Evolutionary conservation across 306 rosid genomes (phyloP).

Genomic region (Lablab purpureus): DNA sequence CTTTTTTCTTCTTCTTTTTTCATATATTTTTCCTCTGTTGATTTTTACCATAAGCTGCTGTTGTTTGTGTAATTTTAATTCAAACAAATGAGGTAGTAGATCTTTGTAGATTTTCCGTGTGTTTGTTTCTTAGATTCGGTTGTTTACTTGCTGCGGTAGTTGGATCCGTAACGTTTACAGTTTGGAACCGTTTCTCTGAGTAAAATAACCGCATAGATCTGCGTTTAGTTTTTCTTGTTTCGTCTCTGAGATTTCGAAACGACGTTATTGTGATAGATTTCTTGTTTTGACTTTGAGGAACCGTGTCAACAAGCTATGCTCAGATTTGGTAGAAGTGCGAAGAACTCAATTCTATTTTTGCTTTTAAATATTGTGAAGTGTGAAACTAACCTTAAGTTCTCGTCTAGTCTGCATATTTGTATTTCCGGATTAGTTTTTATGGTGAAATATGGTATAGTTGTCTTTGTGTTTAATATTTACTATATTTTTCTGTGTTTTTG

Average conservation of each 20-base stretch:
- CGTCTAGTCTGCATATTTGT: conserved; percentile 1
- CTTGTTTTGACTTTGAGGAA: background rate
- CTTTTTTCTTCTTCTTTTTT: background rate
- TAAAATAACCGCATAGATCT: conserved; percentile 43
- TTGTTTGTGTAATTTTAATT: background rate
- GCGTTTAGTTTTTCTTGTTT: background rate
- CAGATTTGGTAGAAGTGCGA: conserved; percentile 8
- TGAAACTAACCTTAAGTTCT: background rate
- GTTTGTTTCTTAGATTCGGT: conserved; percentile 13
- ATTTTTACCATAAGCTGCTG: background rate
- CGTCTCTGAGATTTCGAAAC: background rate
- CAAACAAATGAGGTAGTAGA: background rate
- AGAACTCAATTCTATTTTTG: background rate
- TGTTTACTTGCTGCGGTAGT: conserved; percentile 31
- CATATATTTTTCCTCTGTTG: background rate
- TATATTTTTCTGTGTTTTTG: background rate
- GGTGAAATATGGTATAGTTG: background rate
- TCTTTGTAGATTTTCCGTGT: background rate
- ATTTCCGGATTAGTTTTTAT: background rate
- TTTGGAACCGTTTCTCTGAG: conserved; percentile 13
- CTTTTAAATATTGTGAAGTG: background rate
- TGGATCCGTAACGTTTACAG: conserved; percentile 49
- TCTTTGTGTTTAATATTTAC: background rate
- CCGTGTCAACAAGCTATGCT: background rate
- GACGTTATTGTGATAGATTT: background rate